Conservation (phyloP, 108 stramenopile species). For the Cyclotella baltica region DNA sequence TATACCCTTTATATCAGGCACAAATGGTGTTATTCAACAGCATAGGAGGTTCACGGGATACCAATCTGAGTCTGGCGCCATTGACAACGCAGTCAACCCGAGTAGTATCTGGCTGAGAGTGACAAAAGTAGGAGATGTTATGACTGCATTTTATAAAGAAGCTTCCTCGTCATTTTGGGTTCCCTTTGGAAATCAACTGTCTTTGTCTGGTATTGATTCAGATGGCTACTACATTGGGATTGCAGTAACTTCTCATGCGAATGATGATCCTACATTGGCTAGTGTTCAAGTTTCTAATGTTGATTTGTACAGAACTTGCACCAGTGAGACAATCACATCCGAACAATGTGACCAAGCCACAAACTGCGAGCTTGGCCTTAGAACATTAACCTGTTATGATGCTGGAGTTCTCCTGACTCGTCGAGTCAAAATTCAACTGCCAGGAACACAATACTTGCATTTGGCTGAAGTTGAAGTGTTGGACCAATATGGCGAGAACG, state of each 20-base stretch:
- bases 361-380: slow-evolving; percentile 28
- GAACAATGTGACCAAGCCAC: slow-evolving; percentile 40
- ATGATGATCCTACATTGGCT: slow-evolving; percentile 8
- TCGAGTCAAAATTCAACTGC: background rate
- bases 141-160: slow-evolving; percentile 38
- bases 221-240: slow-evolving; percentile 36
- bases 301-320: slow-evolving; percentile 17
- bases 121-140: slow-evolving; percentile 36
- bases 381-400: slow-evolving; percentile 25
- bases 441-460: slow-evolving; percentile 2
- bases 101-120: slow-evolving; percentile 37
- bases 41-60: slow-evolving; percentile 24
- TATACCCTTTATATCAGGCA: slow-evolving; percentile 11
- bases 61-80: background rate
- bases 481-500: slow-evolving; percentile 12
- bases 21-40: slow-evolving; percentile 25
- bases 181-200: slow-evolving; percentile 34
- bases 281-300: slow-evolving; percentile 18
- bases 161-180: slow-evolving; percentile 36
- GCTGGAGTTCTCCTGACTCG: slow-evolving; percentile 18
- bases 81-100: too few relatives aligned
- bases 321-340: slow-evolving; percentile 12
- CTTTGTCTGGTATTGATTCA: slow-evolving; percentile 24
- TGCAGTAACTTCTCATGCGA: slow-evolving; percentile 23
- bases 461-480: slow-evolving; percentile 33